Percentiles rank a stretch among this genome's conserved stretches.
Evolutionary conservation across 176 grass and related monocot genomes (phyloP).

Genomic region (Melocanna baccifera): DNA sequence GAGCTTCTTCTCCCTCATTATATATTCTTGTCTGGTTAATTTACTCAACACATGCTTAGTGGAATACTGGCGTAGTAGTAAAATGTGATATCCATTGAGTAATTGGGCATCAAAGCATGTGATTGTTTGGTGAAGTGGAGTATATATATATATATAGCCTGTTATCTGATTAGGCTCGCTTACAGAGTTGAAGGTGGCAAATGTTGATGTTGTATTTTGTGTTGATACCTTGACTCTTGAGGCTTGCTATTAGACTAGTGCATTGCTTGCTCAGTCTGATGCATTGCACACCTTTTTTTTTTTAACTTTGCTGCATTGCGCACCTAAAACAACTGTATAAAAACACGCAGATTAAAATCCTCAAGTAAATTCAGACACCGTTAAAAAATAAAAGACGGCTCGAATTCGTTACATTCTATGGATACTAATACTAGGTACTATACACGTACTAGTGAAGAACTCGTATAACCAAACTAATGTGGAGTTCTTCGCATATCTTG

Average conservation of each 20-base stretch:
- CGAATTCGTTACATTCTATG: background rate
- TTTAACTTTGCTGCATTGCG: too few relatives aligned
- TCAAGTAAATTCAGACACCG: background rate
- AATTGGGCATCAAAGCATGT: background rate
- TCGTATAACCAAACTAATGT: background rate
- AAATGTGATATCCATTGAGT: background rate
- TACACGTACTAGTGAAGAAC: background rate
- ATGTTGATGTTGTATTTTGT: background rate
- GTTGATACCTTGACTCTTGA: background rate
- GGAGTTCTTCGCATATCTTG: background rate
- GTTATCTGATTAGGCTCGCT: background rate
- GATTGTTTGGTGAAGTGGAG: background rate
- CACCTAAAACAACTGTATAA: background rate
- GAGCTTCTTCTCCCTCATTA: background rate
- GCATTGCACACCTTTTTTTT: background rate
- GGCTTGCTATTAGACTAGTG: background rate
- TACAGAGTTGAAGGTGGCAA: background rate
- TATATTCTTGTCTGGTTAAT: background rate
- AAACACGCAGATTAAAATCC: background rate
- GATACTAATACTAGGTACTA: constrained; percentile 18
- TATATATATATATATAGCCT: background rate
- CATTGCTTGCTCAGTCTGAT: background rate
- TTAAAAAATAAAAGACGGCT: background rate
- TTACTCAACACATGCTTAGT: background rate
- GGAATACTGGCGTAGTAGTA: too few relatives aligned